A percentile compares a stretch with the other conserved stretches of the same genome.
phyloP scores from a whole-genome alignment of 2,329 filamentous ascomycete species.

The Hymenoscyphus linearis region DNA sequence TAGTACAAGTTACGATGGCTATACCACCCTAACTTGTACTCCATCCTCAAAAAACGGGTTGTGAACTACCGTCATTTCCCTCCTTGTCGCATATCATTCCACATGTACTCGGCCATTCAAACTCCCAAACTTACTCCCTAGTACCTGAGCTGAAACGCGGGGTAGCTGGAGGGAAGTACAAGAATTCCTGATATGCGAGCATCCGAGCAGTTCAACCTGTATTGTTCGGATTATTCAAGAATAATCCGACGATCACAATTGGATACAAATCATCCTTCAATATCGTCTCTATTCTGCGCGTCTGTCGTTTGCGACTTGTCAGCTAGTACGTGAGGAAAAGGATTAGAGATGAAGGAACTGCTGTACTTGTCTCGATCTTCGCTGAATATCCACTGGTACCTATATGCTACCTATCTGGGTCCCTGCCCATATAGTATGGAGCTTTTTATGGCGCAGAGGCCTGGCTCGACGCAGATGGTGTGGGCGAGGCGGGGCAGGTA shows the following conservation, averaged over 20 bases:
- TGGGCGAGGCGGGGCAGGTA: no score
- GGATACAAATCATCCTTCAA: neutral
- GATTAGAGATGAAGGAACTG: neutral
- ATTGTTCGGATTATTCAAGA: neutral
- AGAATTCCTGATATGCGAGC: neutral
- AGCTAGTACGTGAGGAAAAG: neutral
- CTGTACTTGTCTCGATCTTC: neutral
- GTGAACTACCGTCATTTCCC: neutral
- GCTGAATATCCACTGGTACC: neutral
- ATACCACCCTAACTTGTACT: neutral
- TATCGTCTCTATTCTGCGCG: neutral
- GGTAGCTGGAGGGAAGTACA: neutral
- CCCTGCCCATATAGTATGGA: neutral
- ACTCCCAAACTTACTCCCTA: neutral
- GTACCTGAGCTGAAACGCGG: neutral
- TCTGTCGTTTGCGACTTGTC: neutral
- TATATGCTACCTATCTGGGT: neutral
- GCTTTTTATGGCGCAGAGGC: neutral
- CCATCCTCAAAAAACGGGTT: neutral
- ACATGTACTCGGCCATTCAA: neutral
- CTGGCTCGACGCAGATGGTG: neutral
- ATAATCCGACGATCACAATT: neutral
- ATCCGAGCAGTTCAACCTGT: neutral
- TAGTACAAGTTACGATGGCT: neutral
- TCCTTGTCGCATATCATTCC: neutral